A percentile compares a stretch with the other conserved stretches of the same genome.
These are phyloP conservation scores for Farysia itapuensis DNA, from an alignment of 1,284 basidiomycete genomes.

Conservation along the genomic window DNA sequence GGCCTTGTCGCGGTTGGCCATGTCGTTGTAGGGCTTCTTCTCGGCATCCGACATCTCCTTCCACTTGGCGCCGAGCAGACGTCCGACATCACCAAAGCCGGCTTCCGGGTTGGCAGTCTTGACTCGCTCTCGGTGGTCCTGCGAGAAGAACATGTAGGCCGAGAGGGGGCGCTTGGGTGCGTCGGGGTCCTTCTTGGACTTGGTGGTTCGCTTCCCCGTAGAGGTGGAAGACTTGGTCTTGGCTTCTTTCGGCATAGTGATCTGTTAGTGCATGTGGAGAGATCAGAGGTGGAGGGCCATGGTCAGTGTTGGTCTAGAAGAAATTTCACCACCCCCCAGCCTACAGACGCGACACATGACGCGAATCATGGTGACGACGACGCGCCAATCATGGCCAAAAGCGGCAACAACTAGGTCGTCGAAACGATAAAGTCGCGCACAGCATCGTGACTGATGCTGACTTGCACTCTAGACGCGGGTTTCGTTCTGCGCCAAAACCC, in stretches of 20 bases:
- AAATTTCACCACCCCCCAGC: no score
- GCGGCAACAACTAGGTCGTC: no score
- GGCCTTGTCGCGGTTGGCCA: conserved; percentile 81
- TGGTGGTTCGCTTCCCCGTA: conserved; percentile 41
- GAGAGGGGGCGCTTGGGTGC: conserved; percentile 87
- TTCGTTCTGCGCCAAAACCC: no score
- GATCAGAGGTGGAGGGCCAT: not conserved
- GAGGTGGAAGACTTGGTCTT: conserved; percentile 49
- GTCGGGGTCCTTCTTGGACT: conserved; percentile 67
- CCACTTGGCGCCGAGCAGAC: conserved; percentile 84
- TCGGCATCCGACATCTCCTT: conserved; percentile 80
- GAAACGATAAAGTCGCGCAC: no score
- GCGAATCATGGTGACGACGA: no score
- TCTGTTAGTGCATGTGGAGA: no score
- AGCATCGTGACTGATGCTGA: no score
- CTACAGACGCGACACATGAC: no score
- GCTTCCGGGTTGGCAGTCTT: conserved; percentile 93
- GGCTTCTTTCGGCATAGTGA: conserved; percentile 52
- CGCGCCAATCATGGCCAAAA: no score
- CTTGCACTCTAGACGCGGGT: no score
- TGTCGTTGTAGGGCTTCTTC: conserved; percentile 90
- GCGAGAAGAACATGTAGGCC: conserved; percentile 98
- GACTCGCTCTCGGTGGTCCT: conserved; percentile 91
- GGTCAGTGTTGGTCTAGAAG: no score
- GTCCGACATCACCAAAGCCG: conserved; percentile 87